These are phyloP conservation scores for Beauveria scarabaeidicola DNA, from an alignment of 2,329 filamentous ascomycete species.

Conservation along the genomic window DNA sequence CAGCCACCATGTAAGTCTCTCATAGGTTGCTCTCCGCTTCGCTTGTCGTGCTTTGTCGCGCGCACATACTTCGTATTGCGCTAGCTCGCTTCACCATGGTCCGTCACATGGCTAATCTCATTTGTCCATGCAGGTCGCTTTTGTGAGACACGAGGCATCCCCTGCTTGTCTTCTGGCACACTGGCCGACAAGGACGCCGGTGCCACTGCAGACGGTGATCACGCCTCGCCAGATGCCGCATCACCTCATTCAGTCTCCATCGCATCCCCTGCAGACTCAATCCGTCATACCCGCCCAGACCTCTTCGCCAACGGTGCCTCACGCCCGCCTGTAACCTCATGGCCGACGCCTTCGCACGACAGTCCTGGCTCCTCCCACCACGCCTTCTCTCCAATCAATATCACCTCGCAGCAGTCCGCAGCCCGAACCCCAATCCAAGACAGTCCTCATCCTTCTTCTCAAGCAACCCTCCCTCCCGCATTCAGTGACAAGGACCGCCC, in stretches of 20 bases:
- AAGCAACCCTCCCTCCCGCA: not conserved
- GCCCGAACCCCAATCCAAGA: not conserved
- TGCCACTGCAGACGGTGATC: not conserved
- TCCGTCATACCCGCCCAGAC: not conserved
- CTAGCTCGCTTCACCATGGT: not conserved
- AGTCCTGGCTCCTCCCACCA: slow-evolving; percentile 6
- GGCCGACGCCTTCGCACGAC: slow-evolving; percentile 5
- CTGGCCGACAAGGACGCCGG: slow-evolving; percentile 1
- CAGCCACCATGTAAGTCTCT: slow-evolving; percentile 33
- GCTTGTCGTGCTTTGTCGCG: not conserved
- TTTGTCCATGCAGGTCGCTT: slow-evolving; percentile 6
- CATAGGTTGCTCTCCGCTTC: not conserved
- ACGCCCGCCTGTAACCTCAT: not conserved
- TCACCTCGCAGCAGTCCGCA: not conserved
- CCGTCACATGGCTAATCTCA: not conserved
- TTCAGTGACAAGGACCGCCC: not conserved
- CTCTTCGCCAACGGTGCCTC: not conserved
- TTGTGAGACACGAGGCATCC: slow-evolving; percentile 10
- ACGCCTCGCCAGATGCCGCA: slow-evolving; percentile 2
- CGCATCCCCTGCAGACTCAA: slow-evolving; percentile 9
- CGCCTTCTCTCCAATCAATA: slow-evolving; percentile 1
- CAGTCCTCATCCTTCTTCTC: not conserved
- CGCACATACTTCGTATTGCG: not conserved
- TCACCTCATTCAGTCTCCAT: slow-evolving; percentile 3
- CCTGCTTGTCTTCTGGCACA: slow-evolving; percentile 11